Conservation (phyloP, 2,329 filamentous ascomycete genomes). For the Penicillium carneum region DNA sequence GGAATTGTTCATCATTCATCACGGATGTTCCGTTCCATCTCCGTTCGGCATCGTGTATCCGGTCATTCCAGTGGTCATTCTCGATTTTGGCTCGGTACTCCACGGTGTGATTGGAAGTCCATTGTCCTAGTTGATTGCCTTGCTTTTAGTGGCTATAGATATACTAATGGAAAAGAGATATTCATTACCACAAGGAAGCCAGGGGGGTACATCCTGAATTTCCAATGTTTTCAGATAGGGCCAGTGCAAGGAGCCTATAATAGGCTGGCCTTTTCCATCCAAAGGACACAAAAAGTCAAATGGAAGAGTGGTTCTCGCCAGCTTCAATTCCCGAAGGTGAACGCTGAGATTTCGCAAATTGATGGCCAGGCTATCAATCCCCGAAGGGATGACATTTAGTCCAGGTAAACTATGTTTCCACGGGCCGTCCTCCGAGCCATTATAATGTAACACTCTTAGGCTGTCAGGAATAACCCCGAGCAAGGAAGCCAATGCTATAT, state of each 20-base stretch:
- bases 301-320: not conserved
- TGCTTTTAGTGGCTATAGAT: not conserved
- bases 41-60: not conserved
- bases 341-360: slow-evolving; percentile 14
- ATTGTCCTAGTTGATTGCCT: not conserved
- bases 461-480: slow-evolving; percentile 1
- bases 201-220: slow-evolving; percentile 9
- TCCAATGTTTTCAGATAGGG: slow-evolving; percentile 10
- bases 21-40: not conserved
- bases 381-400: slow-evolving; percentile 3
- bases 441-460: slow-evolving; percentile 1
- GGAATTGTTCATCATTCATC: slow-evolving; percentile 4
- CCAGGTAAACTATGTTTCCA: not conserved
- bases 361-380: slow-evolving; percentile 1
- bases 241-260: slow-evolving; percentile 6
- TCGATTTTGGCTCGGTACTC: slow-evolving; percentile 6
- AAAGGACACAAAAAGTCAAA: slow-evolving; percentile 15
- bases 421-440: not conserved
- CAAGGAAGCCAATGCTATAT: slow-evolving; percentile 11
- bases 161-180: not conserved
- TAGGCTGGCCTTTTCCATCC: not conserved
- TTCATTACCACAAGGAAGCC: slow-evolving; percentile 17
- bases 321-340: slow-evolving; percentile 10
- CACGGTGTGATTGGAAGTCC: slow-evolving; percentile 1
- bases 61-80: not conserved